Conservation (phyloP, 441 rosid genomes). For the Croton setiger region DNA sequence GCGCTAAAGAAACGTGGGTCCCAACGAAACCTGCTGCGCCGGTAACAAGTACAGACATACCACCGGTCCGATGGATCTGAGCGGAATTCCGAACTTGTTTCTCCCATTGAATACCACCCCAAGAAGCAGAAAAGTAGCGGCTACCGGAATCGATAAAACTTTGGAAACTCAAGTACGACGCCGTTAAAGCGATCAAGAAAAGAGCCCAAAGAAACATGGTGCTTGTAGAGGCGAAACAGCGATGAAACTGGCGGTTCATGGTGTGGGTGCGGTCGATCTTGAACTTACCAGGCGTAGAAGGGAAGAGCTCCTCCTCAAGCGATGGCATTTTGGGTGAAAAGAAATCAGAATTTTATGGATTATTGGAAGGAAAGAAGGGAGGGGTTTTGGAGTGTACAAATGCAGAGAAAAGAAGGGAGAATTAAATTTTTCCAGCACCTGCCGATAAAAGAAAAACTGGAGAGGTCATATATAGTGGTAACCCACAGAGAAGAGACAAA, state of each 20-base stretch:
- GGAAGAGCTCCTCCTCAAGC: conserved; percentile 74
- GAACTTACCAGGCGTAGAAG: conserved; percentile 97
- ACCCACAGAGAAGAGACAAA: conserved; percentile 33
- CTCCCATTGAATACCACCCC: conserved; percentile 96
- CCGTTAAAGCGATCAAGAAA: conserved; percentile 81
- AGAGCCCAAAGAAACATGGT: conserved; percentile 94
- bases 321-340: conserved; percentile 48
- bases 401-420: conserved; percentile 32
- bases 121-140: conserved; percentile 61
- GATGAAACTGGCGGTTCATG: conserved; percentile 67
- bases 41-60: conserved; percentile 76
- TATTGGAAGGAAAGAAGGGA: not conserved
- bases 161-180: conserved; percentile 80
- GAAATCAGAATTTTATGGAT: not conserved
- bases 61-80: conserved; percentile 71
- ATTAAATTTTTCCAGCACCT: conserved; percentile 43
- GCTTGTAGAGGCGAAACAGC: conserved; percentile 80
- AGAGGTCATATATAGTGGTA: conserved; percentile 42
- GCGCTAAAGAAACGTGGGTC: conserved; percentile 66
- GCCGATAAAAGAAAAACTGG: conserved; percentile 24
- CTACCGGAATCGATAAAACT: conserved; percentile 79
- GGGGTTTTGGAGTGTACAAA: conserved; percentile 16
- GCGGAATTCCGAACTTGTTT: conserved; percentile 73
- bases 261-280: conserved; percentile 58
- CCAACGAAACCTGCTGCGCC: conserved; percentile 97